Evolutionary conservation across 2,329 filamentous ascomycete species (phyloP), one percentile per base, ranked within the genome.

Genomic region (Xylariaceae sp.): DNA sequence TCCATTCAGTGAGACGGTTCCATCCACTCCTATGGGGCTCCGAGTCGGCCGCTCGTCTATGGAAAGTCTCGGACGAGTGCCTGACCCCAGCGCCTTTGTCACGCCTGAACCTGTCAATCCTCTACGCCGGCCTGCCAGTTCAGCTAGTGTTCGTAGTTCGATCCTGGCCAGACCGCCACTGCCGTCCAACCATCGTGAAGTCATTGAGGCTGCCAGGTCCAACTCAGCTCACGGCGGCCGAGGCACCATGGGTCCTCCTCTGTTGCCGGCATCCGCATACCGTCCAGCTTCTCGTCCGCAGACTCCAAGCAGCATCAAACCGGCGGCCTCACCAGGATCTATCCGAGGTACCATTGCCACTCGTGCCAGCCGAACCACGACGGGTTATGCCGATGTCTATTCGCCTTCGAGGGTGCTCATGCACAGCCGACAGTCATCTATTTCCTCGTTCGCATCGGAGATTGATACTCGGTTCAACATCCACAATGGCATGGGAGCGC

Each of bases 391-490:
- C 2, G 78, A 82, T 60, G 61, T 79, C 53, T 75, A 84, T 10
- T 82, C 82, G 3, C 77, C 81, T 1, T 75, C 77, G 2, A 76
- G 75, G 61, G 65, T 75, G 53, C 72, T 72, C 7, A 68, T 71
- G 61, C 67, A 73, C 68, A 81, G 79, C 65, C 84, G 88, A 49
- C 86, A 89, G 65, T 95, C 92, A 2, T 99, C 94, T 0, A 85
- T 97, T 5, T 96, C 94, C 0, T 97, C 94, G 0, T 99, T 99
- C 71, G 91, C 87, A 4, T 97, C 94, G 0, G 94, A 99, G 74
- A 78, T 99, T 17, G 94, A 99, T 69, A 87, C 87, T 61, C 85
- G 93, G 47, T 97, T 99, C 80, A 92, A 95, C 71, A 87, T 91
- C 47, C 81, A 84, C 9, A 75, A 82, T 59, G 82, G 82, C 54